Base-by-base conservation (phyloP, 345 rosid genomes). In the Diplotaxis tenuifolia region DNA sequence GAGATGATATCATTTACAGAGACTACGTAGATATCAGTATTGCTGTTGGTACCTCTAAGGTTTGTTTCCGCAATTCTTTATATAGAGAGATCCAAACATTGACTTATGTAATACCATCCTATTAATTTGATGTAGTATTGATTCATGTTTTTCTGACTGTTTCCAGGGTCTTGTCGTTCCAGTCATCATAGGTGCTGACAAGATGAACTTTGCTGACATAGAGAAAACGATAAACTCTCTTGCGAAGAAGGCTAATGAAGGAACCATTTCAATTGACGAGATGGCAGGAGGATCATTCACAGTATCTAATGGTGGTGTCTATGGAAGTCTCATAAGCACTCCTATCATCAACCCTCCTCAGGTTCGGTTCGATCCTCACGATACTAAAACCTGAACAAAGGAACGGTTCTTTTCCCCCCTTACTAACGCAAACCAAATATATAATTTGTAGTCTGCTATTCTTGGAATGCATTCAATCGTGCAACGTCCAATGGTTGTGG, bases 261-360 rank as follows among this genome's bases (percentile, higher is more conserved):
- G 98, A 25, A 83, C 96, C 21, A 88, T 94, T 49, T 94, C 98
- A 67, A 94, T 94, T 27, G 98, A 94, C 75, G 98, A 94, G 79
- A 94, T 94, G 98, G 97, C 98, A 47, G 98, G 98, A 62, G 98
- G 98, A 36, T 81, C 98, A 54, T 91, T 94, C 81, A 94, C 97
- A n/a, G 54, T 78, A 61, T 78, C 82, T 2, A 78, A 78, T 49
- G 82, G 82, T 63, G 82, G 82, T 73, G 98, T 94, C 63, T 91
- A 94, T 57, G 98, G 98, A 75, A 94, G 98, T 78, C 97, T 94
- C 25, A 50, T 94, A 74, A 94, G 98, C 77, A 94, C 98, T 59
- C 98, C 98, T n/a, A 94, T 94, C 75, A 94, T 94, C 78, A 94
- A 94, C 78, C 98, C 98, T 49, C 98, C 98, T 34, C 98, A 94